Base-by-base conservation (phyloP, 768 basidiomycete genomes). In the Tricholoma sp. region DNA sequence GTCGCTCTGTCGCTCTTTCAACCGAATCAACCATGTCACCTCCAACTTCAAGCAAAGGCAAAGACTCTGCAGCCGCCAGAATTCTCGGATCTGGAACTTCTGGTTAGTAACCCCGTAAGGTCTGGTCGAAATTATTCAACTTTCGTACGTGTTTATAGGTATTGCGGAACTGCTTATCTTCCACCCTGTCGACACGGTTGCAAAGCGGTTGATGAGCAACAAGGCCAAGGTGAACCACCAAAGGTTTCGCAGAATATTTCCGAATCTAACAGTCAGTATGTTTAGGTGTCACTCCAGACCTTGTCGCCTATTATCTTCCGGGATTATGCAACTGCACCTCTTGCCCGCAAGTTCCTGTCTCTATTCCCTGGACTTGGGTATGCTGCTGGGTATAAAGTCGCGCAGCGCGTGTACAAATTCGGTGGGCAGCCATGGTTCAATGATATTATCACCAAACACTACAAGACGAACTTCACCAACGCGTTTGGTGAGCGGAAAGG, bases 151-250 rank as follows among this genome's bases (percentile, higher is more conserved):
- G 27, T 41, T 19, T 56, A 16, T 61, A 96, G 95, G 95, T 67
- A 79, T 99, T 66, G 94, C 95, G 63, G 96, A 99, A 78, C 80
- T 99, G 54, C 74, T 97, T 63, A 84, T 98, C 18, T 97, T 98
- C 76, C 94, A 97, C 70, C 94, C 94, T 18, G 91, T 94, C 21
- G 94, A 99, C 74, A 99, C 97, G 1, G 86, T 98, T 55, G 94
- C 97, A n/a, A 99, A 99, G 73, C 88, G 96, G 34, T 72, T 99
- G 53, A 99, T 99, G 96, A 95, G 92, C 71, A 97, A 98, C 83
- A 94, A 94, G 78, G 78, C 80, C 60, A 90, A 89, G 81, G 91
- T 86, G 56, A 50, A 60, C 41, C 32, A 14, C 12, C 19, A 69
- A 53, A 19, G 12, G 14, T 50, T 5, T 10, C 16, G 18, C 29